These are phyloP conservation scores for Xylaria nigripes DNA, from an alignment of 495 filamentous ascomycete species.

Conservation along the genomic window DNA sequence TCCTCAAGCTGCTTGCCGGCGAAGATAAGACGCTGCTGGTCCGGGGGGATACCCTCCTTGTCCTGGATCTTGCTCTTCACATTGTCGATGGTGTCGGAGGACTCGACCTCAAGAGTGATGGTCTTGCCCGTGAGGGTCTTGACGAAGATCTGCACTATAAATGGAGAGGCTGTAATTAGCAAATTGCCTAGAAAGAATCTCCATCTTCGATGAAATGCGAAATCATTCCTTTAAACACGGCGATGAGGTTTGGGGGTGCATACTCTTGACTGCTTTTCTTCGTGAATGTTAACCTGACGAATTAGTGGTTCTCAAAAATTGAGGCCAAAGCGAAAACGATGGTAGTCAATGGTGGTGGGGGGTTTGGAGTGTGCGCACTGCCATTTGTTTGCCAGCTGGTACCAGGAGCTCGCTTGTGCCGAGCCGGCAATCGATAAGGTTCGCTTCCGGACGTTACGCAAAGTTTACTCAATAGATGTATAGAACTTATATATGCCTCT, in stretches of 20 bases:
- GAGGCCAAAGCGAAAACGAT: slow-evolving; percentile 6
- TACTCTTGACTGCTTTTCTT: slow-evolving; percentile 36
- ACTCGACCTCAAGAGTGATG: slow-evolving; percentile 99
- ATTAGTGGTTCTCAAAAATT: slow-evolving; percentile 8
- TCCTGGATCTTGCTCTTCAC: slow-evolving; percentile 97
- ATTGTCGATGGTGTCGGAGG: slow-evolving; percentile 97
- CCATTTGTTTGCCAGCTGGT: slow-evolving; percentile 8
- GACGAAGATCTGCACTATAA: slow-evolving; percentile 88
- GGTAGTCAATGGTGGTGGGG: slow-evolving; percentile 11
- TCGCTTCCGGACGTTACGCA: background rate
- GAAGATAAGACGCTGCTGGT: slow-evolving; percentile 99
- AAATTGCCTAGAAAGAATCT: background rate
- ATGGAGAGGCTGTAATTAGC: slow-evolving; percentile 15
- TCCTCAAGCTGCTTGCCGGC: slow-evolving; percentile 99
- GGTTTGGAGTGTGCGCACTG: slow-evolving; percentile 11
- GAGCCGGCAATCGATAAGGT: slow-evolving; percentile 5
- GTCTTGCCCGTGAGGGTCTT: slow-evolving; percentile 99
- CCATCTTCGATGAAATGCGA: background rate
- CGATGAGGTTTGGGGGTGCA: slow-evolving; percentile 5
- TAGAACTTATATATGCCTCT: background rate
- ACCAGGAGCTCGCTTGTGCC: slow-evolving; percentile 4
- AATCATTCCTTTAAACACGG: background rate
- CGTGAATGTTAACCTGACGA: slow-evolving; percentile 14
- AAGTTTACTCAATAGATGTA: background rate
- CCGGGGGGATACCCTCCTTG: slow-evolving; percentile 98